These are phyloP conservation scores for Didymella keratinophila DNA, from an alignment of 2,329 filamentous ascomycete genomes.

Conservation along the genomic window DNA sequence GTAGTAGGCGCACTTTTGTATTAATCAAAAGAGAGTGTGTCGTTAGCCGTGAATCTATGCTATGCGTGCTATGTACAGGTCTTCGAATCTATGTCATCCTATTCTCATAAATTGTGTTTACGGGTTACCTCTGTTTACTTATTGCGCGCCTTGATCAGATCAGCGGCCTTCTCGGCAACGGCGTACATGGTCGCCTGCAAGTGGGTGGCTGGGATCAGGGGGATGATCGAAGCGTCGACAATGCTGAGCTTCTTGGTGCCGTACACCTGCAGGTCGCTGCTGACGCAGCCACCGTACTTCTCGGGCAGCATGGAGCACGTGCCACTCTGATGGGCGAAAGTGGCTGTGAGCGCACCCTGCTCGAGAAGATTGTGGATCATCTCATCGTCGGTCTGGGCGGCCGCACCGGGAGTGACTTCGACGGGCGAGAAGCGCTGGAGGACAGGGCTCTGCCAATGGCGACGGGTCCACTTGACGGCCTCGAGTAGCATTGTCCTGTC, in stretches of 20 bases:
- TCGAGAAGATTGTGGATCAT: slow-evolving; percentile 9
- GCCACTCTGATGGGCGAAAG: slow-evolving; percentile 23
- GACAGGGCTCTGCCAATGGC: slow-evolving; percentile 35
- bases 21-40: slow-evolving; percentile 2
- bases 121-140: not conserved
- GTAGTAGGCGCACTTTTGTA: slow-evolving; percentile 11
- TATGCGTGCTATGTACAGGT: not conserved
- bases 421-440: slow-evolving; percentile 40
- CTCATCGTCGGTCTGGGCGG: slow-evolving; percentile 28
- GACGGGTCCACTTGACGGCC: slow-evolving; percentile 41
- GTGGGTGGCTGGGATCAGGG: slow-evolving; percentile 29
- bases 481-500: slow-evolving; percentile 42
- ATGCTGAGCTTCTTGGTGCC: slow-evolving; percentile 28
- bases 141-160: slow-evolving; percentile 35
- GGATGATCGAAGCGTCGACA: slow-evolving; percentile 35
- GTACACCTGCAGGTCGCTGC: slow-evolving; percentile 25
- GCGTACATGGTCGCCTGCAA: slow-evolving; percentile 42
- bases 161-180: slow-evolving; percentile 27
- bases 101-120: not conserved
- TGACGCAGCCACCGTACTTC: slow-evolving; percentile 30
- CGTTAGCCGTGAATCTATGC: slow-evolving; percentile 3
- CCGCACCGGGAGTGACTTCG: slow-evolving; percentile 33
- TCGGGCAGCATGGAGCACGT: slow-evolving; percentile 27
- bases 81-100: not conserved
- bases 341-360: slow-evolving; percentile 3